Conservation (phyloP, 225 moss, liverwort and hornwort species). For the Marchantia paleacea region DNA sequence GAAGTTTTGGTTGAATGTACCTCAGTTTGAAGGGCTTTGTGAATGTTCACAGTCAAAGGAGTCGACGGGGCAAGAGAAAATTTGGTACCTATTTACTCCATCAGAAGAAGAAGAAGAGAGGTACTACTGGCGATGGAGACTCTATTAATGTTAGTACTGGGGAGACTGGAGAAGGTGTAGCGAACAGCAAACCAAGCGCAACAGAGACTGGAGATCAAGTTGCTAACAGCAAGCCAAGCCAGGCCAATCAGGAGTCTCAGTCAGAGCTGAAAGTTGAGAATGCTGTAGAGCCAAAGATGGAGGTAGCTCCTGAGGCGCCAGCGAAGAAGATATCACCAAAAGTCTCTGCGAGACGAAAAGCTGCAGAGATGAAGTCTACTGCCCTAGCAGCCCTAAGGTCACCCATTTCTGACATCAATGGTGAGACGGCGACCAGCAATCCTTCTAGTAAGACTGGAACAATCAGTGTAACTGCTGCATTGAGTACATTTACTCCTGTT, state of each 20-base stretch:
- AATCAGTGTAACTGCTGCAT: neutral
- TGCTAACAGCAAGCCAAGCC: conserved; percentile 26
- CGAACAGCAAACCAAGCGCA: conserved; percentile 17
- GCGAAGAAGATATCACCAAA: conserved; percentile 12
- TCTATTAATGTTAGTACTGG: conserved; percentile 60
- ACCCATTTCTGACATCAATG: conserved; percentile 6
- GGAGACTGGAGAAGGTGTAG: conserved; percentile 53
- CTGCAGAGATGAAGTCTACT: conserved; percentile 1
- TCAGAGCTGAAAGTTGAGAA: conserved; percentile 15
- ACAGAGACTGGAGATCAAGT: conserved; percentile 45
- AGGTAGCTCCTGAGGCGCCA: neutral
- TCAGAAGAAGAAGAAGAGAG: conserved; percentile 70
- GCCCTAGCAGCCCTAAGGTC: neutral
- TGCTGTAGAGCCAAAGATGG: neutral
- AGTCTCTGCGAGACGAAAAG: conserved; percentile 12
- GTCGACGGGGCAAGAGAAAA: conserved; percentile 64
- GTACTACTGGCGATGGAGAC: conserved; percentile 58
- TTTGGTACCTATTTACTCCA: conserved; percentile 79
- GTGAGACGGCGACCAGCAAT: neutral
- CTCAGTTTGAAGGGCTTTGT: conserved; percentile 33
- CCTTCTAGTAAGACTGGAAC: neutral
- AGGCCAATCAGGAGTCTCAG: conserved; percentile 25
- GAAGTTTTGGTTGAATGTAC: conserved; percentile 4
- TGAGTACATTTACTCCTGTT: neutral
- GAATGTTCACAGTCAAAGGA: conserved; percentile 61